These are phyloP conservation scores for Emmonsia crescens DNA, from an alignment of 2,329 filamentous ascomycete genomes.

Conservation along the genomic window DNA sequence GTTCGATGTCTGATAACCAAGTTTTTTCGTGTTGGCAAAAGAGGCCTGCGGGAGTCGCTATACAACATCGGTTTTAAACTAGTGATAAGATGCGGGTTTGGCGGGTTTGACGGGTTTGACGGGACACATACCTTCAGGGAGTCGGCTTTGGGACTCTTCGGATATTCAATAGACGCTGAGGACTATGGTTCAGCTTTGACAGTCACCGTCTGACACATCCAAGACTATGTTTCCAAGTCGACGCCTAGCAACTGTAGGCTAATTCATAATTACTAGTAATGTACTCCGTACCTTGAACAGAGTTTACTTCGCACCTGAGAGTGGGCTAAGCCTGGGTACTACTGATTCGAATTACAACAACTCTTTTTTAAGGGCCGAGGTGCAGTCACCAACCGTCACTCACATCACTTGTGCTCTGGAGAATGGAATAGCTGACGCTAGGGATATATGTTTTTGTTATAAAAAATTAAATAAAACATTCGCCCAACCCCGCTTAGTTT, in stretches of 20 bases:
- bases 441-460: no score
- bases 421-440: no score
- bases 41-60: no score
- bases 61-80: no score
- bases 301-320: not conserved
- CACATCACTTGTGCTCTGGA: no score
- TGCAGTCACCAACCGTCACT: not conserved
- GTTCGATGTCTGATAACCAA: not conserved
- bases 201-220: not conserved
- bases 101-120: no score
- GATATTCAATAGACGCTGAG: not conserved
- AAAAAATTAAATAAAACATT: no score
- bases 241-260: not conserved
- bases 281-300: not conserved
- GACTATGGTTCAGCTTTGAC: not conserved
- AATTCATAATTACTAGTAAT: no score
- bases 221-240: no score
- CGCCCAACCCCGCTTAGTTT: no score
- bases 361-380: not conserved
- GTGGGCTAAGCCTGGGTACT: not conserved
- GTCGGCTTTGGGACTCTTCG: not conserved
- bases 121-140: no score
- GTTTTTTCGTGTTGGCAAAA: not conserved
- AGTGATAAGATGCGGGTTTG: no score
- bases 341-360: not conserved